A percentile compares a stretch with the other conserved stretches of the same genome.
Conservation (phyloP, 2,329 filamentous ascomycete genomes). For the Alternaria triticimaculans region DNA sequence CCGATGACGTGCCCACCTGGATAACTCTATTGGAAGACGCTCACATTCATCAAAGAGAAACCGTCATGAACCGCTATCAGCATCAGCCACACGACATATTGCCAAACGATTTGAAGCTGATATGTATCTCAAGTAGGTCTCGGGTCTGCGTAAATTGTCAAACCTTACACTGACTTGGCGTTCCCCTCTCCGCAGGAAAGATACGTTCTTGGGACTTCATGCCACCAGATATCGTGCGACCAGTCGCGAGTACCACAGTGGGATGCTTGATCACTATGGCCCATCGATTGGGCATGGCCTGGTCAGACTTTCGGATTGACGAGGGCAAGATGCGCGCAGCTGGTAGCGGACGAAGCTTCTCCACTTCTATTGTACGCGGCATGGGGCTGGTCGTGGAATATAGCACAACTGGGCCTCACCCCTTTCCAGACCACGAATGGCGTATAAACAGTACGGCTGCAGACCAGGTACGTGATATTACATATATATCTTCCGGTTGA, state of each 20-base stretch:
- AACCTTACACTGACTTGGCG: too few species aligned
- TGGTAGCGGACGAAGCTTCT: neutral
- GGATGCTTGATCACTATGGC: slow-evolving; percentile 8
- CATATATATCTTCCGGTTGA: neutral
- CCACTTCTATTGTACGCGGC: neutral
- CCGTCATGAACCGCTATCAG: neutral
- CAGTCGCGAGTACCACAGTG: slow-evolving; percentile 4
- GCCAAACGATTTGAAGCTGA: neutral
- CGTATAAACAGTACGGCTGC: neutral
- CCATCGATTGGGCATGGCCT: slow-evolving; percentile 5
- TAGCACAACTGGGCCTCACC: neutral
- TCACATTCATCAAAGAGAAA: neutral
- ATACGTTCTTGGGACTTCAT: slow-evolving; percentile 13
- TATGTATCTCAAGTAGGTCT: too few species aligned
- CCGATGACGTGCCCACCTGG: neutral
- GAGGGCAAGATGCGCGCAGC: neutral
- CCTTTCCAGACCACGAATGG: neutral
- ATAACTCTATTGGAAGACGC: neutral
- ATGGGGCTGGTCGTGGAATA: neutral
- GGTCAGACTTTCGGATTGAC: neutral
- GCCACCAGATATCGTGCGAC: slow-evolving; percentile 14
- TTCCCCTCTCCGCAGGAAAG: neutral
- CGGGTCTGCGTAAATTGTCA: too few species aligned
- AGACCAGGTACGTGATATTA: neutral
- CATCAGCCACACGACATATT: neutral